A percentile compares a stretch with the other conserved stretches of the same genome.
Conservation (phyloP, 2,329 filamentous ascomycete species). For the Coniochaeta sp. region DNA sequence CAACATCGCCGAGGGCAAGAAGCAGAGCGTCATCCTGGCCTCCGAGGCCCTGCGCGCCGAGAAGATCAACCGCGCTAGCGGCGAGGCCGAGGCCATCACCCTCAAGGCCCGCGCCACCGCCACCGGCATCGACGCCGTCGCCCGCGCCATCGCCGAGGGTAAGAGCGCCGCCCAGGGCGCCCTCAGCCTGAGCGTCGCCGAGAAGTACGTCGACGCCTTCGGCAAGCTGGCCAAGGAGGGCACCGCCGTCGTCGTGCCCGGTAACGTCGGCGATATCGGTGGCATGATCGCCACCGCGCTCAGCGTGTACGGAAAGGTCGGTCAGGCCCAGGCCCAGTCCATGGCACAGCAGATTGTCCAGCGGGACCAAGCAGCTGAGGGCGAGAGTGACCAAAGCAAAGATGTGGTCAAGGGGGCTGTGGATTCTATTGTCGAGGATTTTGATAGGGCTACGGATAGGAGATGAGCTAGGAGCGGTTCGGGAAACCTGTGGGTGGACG, state of each 20-base stretch:
- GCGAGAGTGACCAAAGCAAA: slow-evolving; percentile 8
- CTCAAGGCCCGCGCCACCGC: slow-evolving; percentile 84
- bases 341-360: slow-evolving; percentile 48
- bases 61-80: slow-evolving; percentile 85
- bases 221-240: slow-evolving; percentile 88
- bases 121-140: slow-evolving; percentile 79
- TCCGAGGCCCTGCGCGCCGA: slow-evolving; percentile 87
- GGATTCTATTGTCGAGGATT: slow-evolving; percentile 6
- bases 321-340: slow-evolving; percentile 65
- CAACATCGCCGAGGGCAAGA: slow-evolving; percentile 96
- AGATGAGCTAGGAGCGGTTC: not conserved
- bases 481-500: not conserved
- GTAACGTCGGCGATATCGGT: slow-evolving; percentile 92
- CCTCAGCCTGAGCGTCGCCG: slow-evolving; percentile 80
- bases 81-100: slow-evolving; percentile 90
- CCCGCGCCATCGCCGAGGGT: slow-evolving; percentile 65
- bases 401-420: slow-evolving; percentile 7
- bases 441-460: slow-evolving; percentile 5
- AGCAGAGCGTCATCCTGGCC: slow-evolving; percentile 93
- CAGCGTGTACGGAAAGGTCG: slow-evolving; percentile 92
- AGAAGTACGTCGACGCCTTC: slow-evolving; percentile 95
- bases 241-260: slow-evolving; percentile 90
- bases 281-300: slow-evolving; percentile 96
- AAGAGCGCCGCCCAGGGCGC: slow-evolving; percentile 72
- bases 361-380: slow-evolving; percentile 6